phyloP scores from a whole-genome alignment of 73 alveolate genomes.

The Tetrahymena malaccensis region DNA sequence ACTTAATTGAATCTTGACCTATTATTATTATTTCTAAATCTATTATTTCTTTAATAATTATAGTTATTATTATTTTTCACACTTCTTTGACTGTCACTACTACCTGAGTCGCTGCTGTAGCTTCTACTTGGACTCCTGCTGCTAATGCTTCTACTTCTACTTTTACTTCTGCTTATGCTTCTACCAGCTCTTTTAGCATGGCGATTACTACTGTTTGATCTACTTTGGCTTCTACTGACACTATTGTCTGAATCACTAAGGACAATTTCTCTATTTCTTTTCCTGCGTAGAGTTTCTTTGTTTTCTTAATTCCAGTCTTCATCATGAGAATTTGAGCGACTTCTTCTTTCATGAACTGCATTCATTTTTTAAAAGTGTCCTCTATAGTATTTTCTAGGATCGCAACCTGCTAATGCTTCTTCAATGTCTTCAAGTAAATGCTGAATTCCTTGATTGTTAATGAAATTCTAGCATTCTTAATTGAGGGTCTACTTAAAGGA shows the following conservation, averaged over 20 bases:
- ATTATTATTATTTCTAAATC: background rate
- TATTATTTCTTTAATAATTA: background rate
- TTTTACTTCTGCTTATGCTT: background rate
- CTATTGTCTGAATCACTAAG: background rate
- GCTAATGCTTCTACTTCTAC: background rate
- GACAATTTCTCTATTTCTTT: background rate
- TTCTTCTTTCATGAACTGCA: background rate
- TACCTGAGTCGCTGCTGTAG: background rate
- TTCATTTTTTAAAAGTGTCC: background rate
- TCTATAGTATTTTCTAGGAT: background rate
- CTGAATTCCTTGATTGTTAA: background rate
- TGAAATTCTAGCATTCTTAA: background rate
- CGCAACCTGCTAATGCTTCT: background rate
- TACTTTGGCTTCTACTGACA: background rate
- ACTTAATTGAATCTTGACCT: background rate
- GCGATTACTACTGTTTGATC: background rate
- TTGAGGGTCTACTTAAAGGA: background rate
- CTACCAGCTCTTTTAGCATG: background rate
- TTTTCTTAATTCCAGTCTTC: background rate
- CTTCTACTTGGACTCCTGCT: background rate
- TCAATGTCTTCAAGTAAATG: background rate
- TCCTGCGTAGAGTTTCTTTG: background rate
- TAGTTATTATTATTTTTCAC: background rate
- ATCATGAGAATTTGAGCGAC: background rate
- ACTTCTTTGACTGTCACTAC: background rate